phyloP scores from a whole-genome alignment of 208 protist species.

The Phytomonas serpens region DNA sequence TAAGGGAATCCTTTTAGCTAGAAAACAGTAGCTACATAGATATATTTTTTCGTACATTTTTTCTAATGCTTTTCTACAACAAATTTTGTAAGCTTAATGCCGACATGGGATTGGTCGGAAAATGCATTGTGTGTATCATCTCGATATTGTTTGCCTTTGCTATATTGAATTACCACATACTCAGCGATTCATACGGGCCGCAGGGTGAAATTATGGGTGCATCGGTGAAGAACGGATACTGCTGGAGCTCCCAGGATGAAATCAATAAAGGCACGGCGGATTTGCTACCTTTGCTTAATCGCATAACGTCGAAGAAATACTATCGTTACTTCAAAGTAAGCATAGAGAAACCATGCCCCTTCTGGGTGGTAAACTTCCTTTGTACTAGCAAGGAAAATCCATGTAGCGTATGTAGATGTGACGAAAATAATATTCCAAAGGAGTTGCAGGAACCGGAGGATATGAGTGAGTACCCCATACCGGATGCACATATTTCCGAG shows the following conservation, averaged over 20 bases:
- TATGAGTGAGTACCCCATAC: slow-evolving; percentile 64
- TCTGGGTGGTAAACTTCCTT: slow-evolving; percentile 74
- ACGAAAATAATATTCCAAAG: slow-evolving; percentile 60
- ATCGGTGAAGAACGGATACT: slow-evolving; percentile 40
- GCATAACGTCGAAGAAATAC: slow-evolving; percentile 59
- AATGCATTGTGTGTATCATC: neutral
- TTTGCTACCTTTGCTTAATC: slow-evolving; percentile 53
- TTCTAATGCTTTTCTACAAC: no score
- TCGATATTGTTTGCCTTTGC: neutral
- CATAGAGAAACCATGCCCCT: slow-evolving; percentile 71
- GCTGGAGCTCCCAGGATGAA: slow-evolving; percentile 40
- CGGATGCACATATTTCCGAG: slow-evolving; percentile 25
- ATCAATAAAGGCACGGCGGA: slow-evolving; percentile 33
- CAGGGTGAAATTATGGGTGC: neutral
- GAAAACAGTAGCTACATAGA: neutral
- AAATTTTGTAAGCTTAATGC: neutral
- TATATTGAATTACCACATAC: neutral
- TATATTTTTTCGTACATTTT: neutral
- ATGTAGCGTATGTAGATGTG: slow-evolving; percentile 77
- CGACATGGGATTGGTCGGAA: neutral
- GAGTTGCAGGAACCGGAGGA: slow-evolving; percentile 45
- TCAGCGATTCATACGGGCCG: neutral
- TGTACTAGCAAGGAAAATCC: slow-evolving; percentile 70
- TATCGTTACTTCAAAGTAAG: slow-evolving; percentile 90
- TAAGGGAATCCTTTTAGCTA: neutral